Base-by-base conservation (phyloP, 2,329 filamentous ascomycete genomes). In the Hymenoscyphus occultus region DNA sequence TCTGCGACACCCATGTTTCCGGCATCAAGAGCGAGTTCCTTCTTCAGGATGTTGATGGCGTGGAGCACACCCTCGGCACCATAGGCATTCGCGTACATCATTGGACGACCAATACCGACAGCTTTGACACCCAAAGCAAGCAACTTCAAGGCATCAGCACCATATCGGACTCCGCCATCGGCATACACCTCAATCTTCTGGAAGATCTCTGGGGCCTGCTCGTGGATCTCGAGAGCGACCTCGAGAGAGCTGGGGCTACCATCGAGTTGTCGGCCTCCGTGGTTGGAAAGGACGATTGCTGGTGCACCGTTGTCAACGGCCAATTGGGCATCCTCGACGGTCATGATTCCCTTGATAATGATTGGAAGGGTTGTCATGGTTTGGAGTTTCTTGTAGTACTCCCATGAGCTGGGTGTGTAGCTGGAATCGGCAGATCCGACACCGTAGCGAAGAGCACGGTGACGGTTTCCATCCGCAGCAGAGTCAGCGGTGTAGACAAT, bases 71-170 rank as follows among this genome's bases (percentile, higher is more conserved):
- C 82, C 28, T 79, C 68, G 72, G 77, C 64, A 68, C 82, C 74
- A 74, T 82, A 84, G 45, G 79, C 72, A 68, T 83, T 83, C 59
- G 80, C 78, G 71, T 79, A 84, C 80, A 84, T 82, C 70, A 82
- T 77, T 1, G 64, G 19, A 1, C 86, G 74, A 0, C 86, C 86
- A 0, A 89, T 77, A 64, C 87, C 86, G 32, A 87, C 84, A 68
- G 86, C 87, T 69, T 83, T 84, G 0, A 85, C 86, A 3, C 86
- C 86, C 10, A 88, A 74, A 0, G 84, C 84, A 12, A 88, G 76
- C 0, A 85, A 84, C 72, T 88, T 88, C 72, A 85, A 80, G 9
- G 87, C 79, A 70, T 88, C 86, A 19, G 82, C 80, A 1, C 82
- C 84, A 9, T 82, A 80, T 1, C 84, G 78, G 0, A 88, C 76